Percentiles rank a stretch among this genome's conserved stretches.
Evolutionary conservation across 169 alveolate species (phyloP).

Genomic region (Neospora caninum): DNA sequence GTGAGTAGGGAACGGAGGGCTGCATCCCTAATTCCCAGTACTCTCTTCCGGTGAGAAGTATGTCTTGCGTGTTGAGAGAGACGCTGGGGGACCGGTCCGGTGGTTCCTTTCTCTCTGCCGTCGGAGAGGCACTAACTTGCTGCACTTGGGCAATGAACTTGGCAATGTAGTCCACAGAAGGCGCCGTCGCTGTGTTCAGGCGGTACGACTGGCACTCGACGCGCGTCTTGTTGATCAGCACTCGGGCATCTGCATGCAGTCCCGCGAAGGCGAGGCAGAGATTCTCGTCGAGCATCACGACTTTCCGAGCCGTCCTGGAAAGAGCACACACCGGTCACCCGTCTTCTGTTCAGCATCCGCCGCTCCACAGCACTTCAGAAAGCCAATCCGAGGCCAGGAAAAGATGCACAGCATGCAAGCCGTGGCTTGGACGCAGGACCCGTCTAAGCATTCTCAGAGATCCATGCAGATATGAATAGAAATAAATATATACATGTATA

Average conservation of each 20-base stretch:
- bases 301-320: conserved; percentile 89
- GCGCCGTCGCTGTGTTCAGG: conserved; percentile 94
- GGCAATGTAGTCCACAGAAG: conserved; percentile 96
- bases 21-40: too few species aligned
- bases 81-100: too few species aligned
- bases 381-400: too few species aligned
- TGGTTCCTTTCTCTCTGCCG: neutral
- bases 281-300: conserved; percentile 92
- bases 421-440: too few species aligned
- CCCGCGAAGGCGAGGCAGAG: conserved; percentile 98
- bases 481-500: neutral
- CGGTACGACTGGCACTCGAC: conserved; percentile 97
- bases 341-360: neutral
- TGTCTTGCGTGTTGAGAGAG: too few species aligned
- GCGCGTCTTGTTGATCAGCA: conserved; percentile 94
- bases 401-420: too few species aligned
- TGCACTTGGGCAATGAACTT: conserved; percentile 94
- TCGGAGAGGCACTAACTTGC: conserved; percentile 77
- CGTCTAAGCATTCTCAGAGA: too few species aligned
- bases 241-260: conserved; percentile 98
- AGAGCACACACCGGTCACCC: neutral
- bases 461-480: neutral
- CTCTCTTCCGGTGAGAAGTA: too few species aligned
- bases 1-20: too few species aligned
- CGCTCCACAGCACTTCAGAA: too few species aligned